phyloP scores from a whole-genome alignment of 2,329 filamentous ascomycete species.

The Dactylellina drechsleri region DNA sequence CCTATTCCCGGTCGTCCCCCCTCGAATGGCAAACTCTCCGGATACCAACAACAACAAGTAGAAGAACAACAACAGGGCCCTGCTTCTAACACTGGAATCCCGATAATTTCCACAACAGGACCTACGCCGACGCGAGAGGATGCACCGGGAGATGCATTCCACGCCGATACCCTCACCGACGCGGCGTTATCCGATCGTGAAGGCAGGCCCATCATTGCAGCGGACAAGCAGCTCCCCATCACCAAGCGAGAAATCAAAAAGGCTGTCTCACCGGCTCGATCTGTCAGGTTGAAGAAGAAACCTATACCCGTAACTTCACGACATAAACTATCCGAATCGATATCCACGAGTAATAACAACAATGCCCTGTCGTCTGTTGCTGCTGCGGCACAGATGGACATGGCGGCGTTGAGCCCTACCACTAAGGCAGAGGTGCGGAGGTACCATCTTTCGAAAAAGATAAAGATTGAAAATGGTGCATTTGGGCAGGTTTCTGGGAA shows the following conservation, averaged over 20 bases:
- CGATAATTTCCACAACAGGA: slow-evolving; percentile 23
- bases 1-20: slow-evolving; percentile 5
- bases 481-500: slow-evolving; percentile 48
- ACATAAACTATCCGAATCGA: slow-evolving; percentile 42
- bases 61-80: background rate
- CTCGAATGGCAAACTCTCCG: slow-evolving; percentile 17
- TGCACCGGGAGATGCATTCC: slow-evolving; percentile 20
- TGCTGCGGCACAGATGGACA: slow-evolving; percentile 13
- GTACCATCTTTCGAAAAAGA: slow-evolving; percentile 50
- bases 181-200: slow-evolving; percentile 42
- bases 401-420: slow-evolving; percentile 33
- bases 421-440: slow-evolving; percentile 50
- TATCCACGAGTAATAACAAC: slow-evolving; percentile 16
- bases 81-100: slow-evolving; percentile 4
- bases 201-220: slow-evolving; percentile 37
- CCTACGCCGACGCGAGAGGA: slow-evolving; percentile 9
- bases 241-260: slow-evolving; percentile 46
- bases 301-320: slow-evolving; percentile 26
- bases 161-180: slow-evolving; percentile 24
- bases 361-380: background rate
- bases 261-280: slow-evolving; percentile 48
- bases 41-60: background rate
- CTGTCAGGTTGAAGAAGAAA: slow-evolving; percentile 52
- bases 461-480: slow-evolving; percentile 47
- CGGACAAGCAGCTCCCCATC: slow-evolving; percentile 41